These are phyloP conservation scores for Trametes cinnabarina DNA, from an alignment of 768 basidiomycete genomes.

Conservation along the genomic window DNA sequence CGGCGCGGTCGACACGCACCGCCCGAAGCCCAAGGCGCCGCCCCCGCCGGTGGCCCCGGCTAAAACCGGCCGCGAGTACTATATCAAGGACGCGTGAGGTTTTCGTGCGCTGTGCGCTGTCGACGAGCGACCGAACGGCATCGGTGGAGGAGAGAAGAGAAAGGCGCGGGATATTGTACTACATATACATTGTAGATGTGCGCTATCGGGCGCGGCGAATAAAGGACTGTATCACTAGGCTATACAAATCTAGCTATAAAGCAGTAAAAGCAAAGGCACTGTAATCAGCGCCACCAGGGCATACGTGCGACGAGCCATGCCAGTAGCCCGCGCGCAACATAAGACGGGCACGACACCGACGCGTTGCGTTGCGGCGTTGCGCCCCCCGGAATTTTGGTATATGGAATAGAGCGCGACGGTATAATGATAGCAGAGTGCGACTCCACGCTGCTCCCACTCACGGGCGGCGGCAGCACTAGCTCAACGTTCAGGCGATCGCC, in stretches of 20 bases:
- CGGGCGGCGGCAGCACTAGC: too few relatives aligned
- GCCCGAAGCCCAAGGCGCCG: constrained; percentile 47
- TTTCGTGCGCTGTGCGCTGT: too few relatives aligned
- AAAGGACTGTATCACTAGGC: constrained; percentile 13
- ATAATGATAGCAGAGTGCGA: too few relatives aligned
- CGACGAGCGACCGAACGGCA: too few relatives aligned
- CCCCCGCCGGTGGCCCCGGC: not conserved
- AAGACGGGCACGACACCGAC: too few relatives aligned
- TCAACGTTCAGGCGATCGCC: too few relatives aligned
- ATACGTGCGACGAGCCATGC: not conserved
- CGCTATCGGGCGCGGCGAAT: not conserved
- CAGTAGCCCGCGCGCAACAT: not conserved
- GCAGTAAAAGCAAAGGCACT: not conserved
- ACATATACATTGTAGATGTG: constrained; percentile 9
- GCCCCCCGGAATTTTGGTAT: too few relatives aligned
- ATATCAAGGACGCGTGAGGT: constrained; percentile 12
- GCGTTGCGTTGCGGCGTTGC: not conserved
- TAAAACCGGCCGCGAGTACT: constrained; percentile 25
- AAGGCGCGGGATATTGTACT: constrained; percentile 1
- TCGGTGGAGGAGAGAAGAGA: not conserved
- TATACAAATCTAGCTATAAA: not conserved
- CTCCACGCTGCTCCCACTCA: too few relatives aligned
- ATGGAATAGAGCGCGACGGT: too few relatives aligned
- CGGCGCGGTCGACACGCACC: constrained; percentile 90
- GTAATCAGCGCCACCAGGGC: not conserved